A percentile compares a stretch with the other conserved stretches of the same genome.
Evolutionary conservation across 306 rosid genomes (phyloP).

Genomic region (Vicia faba): DNA sequence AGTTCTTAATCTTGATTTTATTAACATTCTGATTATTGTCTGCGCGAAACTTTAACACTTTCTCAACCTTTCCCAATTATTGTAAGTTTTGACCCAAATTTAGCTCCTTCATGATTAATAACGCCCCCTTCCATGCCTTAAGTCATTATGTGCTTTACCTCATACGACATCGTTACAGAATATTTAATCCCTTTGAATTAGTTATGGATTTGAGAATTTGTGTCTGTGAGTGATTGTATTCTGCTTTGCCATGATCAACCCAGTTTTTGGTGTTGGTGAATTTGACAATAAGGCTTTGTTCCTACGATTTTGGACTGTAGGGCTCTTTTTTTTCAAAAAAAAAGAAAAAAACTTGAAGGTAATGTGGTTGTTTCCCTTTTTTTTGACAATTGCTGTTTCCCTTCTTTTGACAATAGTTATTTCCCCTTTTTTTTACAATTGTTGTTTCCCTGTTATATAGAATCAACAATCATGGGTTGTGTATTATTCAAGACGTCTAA

Average conservation of each 20-base stretch:
- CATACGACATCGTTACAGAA: slow-evolving; percentile 3
- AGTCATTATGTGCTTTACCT: neutral
- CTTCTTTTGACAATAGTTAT: no score
- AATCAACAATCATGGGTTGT: slow-evolving; percentile 22
- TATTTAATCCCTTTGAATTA: slow-evolving; percentile 25
- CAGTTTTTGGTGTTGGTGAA: slow-evolving; percentile 17
- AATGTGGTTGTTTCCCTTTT: slow-evolving; percentile 6
- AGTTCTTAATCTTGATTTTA: neutral
- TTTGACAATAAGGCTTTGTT: slow-evolving; percentile 22
- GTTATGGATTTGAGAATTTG: slow-evolving; percentile 15
- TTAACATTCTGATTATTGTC: slow-evolving; percentile 1
- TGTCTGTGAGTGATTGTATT: slow-evolving; percentile 5
- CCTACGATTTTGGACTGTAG: slow-evolving; percentile 21
- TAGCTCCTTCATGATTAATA: slow-evolving; percentile 3
- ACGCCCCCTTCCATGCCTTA: neutral
- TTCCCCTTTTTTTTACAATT: neutral
- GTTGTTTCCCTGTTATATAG: slow-evolving; percentile 20
- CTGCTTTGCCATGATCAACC: slow-evolving; percentile 21
- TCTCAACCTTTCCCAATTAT: slow-evolving; percentile 18
- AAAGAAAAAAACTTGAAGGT: slow-evolving; percentile 20
- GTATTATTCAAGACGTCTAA: slow-evolving; percentile 17
- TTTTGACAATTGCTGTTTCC: no score
- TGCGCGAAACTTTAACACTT: slow-evolving; percentile 17
- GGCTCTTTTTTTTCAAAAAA: neutral
- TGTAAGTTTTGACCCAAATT: neutral